Evolutionary conservation across 306 rosid species (phyloP), one percentile per base, ranked within the genome.

Genomic region (Bauhinia variegata): DNA sequence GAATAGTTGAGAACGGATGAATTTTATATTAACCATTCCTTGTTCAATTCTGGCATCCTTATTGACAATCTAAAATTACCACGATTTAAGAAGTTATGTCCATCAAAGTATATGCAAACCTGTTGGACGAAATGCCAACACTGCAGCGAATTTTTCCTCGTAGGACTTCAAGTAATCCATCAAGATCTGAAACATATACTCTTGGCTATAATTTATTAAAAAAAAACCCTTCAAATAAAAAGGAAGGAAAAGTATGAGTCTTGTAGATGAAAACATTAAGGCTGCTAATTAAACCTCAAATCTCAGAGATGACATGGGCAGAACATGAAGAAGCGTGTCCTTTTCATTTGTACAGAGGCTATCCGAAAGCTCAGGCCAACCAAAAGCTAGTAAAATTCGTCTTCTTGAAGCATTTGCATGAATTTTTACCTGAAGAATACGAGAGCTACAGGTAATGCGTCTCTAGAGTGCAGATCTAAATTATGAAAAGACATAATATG

Each of bases 81-180:
- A 32, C 42, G 58, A 67, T 8, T 46, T 37, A 31, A 64, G 55
- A 72, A 13, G 38, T 47, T 41, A 72, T 10, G 62, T 31, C 46
- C 57, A 63, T 41, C 36, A 43, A n/a, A 61, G 51, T 60, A 18
- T 33, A n/a, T 32, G 44, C 54, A 58, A 38, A 51, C 87, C 87
- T 42, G 87, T 83, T 17, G 87, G 87, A 59, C 84, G 84, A 76
- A 83, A 83, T 70, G 87, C 87, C 59, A 83, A 83, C 41, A 83
- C 48, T 50, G 80, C 49, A 17, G 80, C 51, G 60, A 63, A 83
- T 76, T 79, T 75, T 23, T 79, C 84, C 75, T 58, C 64, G 80
- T 75, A 83, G 67, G 80, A 72, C 71, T 79, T 73, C 73, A 83
- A 68, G 61, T 83, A 83, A 72, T 73, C 78, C 73, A 68, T 83